These are phyloP conservation scores for Massariosphaeria phaeospora DNA, from an alignment of 495 filamentous ascomycete genomes.

Conservation along the genomic window DNA sequence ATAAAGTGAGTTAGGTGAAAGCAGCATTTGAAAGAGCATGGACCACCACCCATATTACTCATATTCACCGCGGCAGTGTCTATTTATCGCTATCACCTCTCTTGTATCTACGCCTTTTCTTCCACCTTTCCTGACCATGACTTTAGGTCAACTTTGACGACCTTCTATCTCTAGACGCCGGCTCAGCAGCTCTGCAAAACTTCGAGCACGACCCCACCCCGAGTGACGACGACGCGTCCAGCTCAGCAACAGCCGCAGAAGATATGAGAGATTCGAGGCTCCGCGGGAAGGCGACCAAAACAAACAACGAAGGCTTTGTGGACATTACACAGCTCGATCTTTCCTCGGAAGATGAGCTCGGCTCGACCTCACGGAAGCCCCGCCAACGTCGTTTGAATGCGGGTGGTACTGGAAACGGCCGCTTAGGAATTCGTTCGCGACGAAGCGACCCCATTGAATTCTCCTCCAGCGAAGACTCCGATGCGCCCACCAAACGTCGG, in stretches of 20 bases:
- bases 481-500: neutral
- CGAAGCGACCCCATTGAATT: constrained; percentile 7
- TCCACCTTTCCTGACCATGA: neutral
- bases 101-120: neutral
- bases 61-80: neutral
- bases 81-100: neutral
- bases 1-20: constrained; percentile 11
- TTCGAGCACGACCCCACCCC: constrained; percentile 21
- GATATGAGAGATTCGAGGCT: constrained; percentile 27
- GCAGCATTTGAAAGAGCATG: too few species aligned
- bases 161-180: constrained; percentile 35
- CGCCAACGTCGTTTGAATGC: constrained; percentile 11
- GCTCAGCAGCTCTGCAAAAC: constrained; percentile 31
- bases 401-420: neutral
- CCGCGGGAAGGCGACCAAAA: constrained; percentile 16
- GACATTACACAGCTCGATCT: constrained; percentile 32
- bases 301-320: constrained; percentile 26
- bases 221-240: neutral
- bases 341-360: constrained; percentile 28
- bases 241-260: neutral
- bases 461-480: constrained; percentile 6
- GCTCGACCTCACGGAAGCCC: constrained; percentile 1
- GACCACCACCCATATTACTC: too few species aligned
- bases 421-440: constrained; percentile 20
- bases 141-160: constrained; percentile 35